phyloP scores from a whole-genome alignment of 257 asterid species.

The Lycium ferocissimum region DNA sequence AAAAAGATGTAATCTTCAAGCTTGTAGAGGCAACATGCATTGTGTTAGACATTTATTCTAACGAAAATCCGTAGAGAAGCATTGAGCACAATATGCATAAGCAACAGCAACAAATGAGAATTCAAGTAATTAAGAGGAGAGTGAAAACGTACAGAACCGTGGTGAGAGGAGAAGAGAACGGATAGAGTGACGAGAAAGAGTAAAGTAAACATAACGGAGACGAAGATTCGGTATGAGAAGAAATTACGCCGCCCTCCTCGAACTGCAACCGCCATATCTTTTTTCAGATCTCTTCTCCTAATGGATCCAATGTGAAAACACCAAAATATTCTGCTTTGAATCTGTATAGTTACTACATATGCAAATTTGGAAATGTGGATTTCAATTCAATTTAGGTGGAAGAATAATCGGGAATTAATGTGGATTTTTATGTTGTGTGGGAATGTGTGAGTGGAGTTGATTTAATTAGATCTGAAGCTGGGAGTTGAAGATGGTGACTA shows the following conservation, averaged over 20 bases:
- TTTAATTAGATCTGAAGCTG: conserved; percentile 22
- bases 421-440: too few relatives aligned
- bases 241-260: conserved; percentile 82
- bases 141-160: conserved; percentile 55
- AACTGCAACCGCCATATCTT: conserved; percentile 83
- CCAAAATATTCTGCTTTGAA: conserved; percentile 1
- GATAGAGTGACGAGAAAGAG: conserved; percentile 88
- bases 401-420: conserved; percentile 4
- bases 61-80: background rate
- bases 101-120: background rate
- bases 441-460: conserved; percentile 22
- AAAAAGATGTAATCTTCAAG: conserved; percentile 1
- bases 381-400: conserved; percentile 10
- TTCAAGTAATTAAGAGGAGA: background rate
- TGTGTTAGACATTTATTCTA: too few relatives aligned
- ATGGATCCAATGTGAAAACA: conserved; percentile 15
- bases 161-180: conserved; percentile 78
- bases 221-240: conserved; percentile 91
- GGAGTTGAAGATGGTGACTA: conserved; percentile 27
- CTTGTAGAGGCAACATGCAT: background rate
- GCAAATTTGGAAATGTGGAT: background rate
- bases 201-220: conserved; percentile 87
- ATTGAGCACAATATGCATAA: conserved; percentile 28
- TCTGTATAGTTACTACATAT: conserved; percentile 12
- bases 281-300: conserved; percentile 28